Evolutionary conservation across 441 rosid genomes (phyloP), one percentile per base, ranked within the genome.

Genomic region (Capsella rubella): DNA sequence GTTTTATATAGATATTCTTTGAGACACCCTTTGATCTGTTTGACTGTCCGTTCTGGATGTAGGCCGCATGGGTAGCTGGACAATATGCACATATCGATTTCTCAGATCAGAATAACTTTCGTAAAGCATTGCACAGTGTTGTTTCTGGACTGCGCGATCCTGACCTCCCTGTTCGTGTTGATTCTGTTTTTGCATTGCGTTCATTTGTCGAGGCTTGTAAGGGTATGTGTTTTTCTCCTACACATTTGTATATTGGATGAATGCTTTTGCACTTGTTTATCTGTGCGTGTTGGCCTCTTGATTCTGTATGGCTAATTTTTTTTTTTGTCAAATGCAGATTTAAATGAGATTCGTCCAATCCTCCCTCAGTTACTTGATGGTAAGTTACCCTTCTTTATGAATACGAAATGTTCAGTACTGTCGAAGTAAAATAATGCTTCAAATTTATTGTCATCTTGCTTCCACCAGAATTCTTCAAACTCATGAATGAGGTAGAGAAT

Each of bases 41-140:
- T 72, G 58, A 60, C 42, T 5, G 14, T 54, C 15, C 45, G 7
- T 62, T 67, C 18, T 55, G 40, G 6, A 72, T 76, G 32, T 79
- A 95, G 98, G 99, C 99, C 1, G 97, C 98, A 14, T 96, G 99
- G 99, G 99, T 96, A 78, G 97, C 97, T 3, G 98, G 99, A 67
- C 99, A 93, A 64, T 93, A 93, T 86, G 99, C 98, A 34, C 88
- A 86, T 70, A 81, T 93, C 65, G 86, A 75, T 74, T 96, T 93
- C 77, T 78, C 90, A 31, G 97, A 96, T 63, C 94, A 86, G 83
- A 89, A 84, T 78, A 93, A 90, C 85, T 96, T 88, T 72, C 89
- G 85, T 42, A 88, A 86, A 79, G 97, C 98, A 65, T 80, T 93
- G 80, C 97, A 86, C 65, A 82, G 93, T 82, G 93, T 91, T 80